Conservation (phyloP, 345 rosid genomes). For the Cardamine occulta region DNA sequence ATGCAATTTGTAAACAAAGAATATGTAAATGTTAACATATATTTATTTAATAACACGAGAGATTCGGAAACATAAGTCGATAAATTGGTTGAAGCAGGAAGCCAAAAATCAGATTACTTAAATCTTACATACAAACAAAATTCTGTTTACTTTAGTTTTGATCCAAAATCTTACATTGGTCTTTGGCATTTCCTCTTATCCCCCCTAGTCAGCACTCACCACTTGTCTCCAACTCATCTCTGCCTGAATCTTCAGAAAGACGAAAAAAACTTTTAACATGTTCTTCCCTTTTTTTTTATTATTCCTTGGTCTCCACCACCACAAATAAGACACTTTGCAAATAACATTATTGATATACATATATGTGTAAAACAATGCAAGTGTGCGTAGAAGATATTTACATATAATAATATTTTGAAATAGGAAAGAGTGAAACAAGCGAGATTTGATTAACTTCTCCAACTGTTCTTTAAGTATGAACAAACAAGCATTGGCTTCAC, state of each 20-base stretch:
- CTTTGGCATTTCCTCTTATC: neutral
- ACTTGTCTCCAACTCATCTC: slow-evolving; percentile 30
- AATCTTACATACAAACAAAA: neutral
- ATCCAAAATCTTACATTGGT: neutral
- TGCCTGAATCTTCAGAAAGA: slow-evolving; percentile 32
- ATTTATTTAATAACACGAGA: neutral
- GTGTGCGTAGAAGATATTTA: slow-evolving; percentile 17
- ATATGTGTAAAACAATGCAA: slow-evolving; percentile 10
- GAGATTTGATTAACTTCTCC: slow-evolving; percentile 38
- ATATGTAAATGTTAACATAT: neutral
- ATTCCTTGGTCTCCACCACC: slow-evolving; percentile 19
- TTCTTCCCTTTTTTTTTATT: neutral
- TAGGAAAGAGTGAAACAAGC: slow-evolving; percentile 14
- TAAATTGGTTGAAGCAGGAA: slow-evolving; percentile 26
- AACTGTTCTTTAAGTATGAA: slow-evolving; percentile 23
- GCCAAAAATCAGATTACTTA: slow-evolving; percentile 14
- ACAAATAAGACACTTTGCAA: slow-evolving; percentile 6
- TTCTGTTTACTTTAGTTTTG: neutral
- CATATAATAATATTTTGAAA: slow-evolving; percentile 10
- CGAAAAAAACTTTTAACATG: slow-evolving; percentile 19
- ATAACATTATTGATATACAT: slow-evolving; percentile 23
- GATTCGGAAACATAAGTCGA: neutral
- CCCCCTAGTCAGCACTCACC: slow-evolving; percentile 34
- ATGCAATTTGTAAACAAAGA: neutral
- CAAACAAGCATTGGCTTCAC: slow-evolving; percentile 39